phyloP scores from a whole-genome alignment of 169 alveolate species.

The Babesia ovata region DNA sequence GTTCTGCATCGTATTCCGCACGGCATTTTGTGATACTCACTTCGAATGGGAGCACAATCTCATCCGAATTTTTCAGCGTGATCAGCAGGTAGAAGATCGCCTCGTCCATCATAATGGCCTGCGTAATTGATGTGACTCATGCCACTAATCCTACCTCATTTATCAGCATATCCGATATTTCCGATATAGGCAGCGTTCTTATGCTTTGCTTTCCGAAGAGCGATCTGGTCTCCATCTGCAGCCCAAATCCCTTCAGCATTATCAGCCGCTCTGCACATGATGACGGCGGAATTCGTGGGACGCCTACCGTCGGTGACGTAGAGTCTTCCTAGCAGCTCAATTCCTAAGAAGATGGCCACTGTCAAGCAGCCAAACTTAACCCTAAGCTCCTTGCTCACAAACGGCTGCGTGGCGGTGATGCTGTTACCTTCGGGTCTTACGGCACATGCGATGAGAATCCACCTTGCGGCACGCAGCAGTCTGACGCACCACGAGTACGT shows the following conservation, averaged over 20 bases:
- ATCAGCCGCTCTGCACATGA: conserved; percentile 47
- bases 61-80: conserved; percentile 41
- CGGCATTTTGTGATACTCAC: neutral
- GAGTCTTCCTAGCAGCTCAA: neutral
- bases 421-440: neutral
- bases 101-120: conserved; percentile 52
- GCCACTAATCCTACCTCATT: conserved; percentile 39
- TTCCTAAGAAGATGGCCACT: neutral
- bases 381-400: neutral
- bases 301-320: conserved; percentile 15
- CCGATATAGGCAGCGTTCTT: conserved; percentile 24
- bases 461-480: conserved; percentile 2
- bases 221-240: conserved; percentile 46
- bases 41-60: conserved; percentile 49
- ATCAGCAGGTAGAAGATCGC: conserved; percentile 54
- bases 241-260: conserved; percentile 42
- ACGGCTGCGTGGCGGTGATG: neutral
- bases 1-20: conserved; percentile 4
- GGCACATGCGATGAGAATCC: conserved; percentile 13
- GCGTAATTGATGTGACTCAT: neutral
- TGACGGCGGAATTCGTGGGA: neutral
- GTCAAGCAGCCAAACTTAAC: neutral
- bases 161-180: conserved; percentile 39
- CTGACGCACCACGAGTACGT: neutral
- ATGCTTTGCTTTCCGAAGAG: conserved; percentile 2